Base-by-base conservation (phyloP, 805 yeast species). In the Zygosaccharomyces rouxii region DNA sequence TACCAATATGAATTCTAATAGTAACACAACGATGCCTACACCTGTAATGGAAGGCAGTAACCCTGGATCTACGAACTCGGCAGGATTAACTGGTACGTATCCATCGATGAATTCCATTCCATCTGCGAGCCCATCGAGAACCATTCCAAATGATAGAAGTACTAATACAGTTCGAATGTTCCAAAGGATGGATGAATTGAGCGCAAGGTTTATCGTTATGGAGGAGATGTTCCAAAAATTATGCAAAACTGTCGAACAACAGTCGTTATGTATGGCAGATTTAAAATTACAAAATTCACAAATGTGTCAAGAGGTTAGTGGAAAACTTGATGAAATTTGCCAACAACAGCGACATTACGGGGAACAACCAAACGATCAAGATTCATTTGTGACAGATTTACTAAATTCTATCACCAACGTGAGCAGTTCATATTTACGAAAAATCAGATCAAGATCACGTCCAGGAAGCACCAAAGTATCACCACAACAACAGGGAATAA, bases 101-200 rank as follows among this genome's bases (percentile, higher is more conserved):
- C 21, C 49, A 4, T 42, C 47, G n/a, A 31, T 51, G 37, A 50
- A 42, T 43, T 44, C 50, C 2, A 43, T 48, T 25, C 38, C 44
- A 14, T 48, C 56, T 0, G 46, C 39, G 9, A 33, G 48, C 16
- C 50, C 55, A 16, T 38, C 52, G 14, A 49, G 50, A 3, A 45
- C 52, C 4, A 46, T 49, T 25, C 44, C 47, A 7, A 43, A 35
- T 28, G 54, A 49, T 14, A 23, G 44, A 11, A 48, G 54, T 21
- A 50, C 55, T 14, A 54, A 47, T 47, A 51, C 49, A 28, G 53
- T 63, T 14, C 53, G 63, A 43, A 52, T 64, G 44, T 63, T 57
- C 40, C 69, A 65, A 51, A 56, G 68, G 38, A 55, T 65, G 64
- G 68, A 64, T 41, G 69, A 65, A 25, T 47, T 65, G 25, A 56